A percentile compares a stretch with the other conserved stretches of the same genome.
Conservation (phyloP, 345 rosid species). For the Corchorus olitorius region DNA sequence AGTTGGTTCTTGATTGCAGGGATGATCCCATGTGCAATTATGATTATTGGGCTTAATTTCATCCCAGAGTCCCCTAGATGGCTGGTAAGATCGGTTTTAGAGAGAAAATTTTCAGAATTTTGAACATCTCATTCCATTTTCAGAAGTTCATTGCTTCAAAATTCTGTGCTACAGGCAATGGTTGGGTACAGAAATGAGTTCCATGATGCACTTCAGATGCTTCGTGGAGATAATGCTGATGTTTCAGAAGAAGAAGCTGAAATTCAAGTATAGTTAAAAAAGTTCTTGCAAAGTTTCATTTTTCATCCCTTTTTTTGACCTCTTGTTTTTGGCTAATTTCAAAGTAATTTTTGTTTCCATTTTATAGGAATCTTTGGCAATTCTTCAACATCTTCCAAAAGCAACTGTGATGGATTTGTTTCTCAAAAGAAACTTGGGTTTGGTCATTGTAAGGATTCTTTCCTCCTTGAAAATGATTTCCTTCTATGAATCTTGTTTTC, state of each 20-base stretch:
- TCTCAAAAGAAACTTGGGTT: conserved; percentile 62
- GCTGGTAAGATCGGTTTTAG: conserved; percentile 51
- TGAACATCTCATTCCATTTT: not conserved
- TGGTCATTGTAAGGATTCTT: conserved; percentile 53
- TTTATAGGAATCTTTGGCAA: conserved; percentile 67
- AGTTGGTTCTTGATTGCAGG: conserved; percentile 42
- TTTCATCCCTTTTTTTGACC: not conserved
- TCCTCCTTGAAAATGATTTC: not conserved
- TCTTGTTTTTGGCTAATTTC: not conserved
- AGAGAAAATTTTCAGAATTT: not conserved
- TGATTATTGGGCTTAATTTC: conserved; percentile 61
- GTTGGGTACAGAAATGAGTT: conserved; percentile 57
- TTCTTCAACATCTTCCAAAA: conserved; percentile 66
- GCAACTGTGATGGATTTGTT: conserved; percentile 63
- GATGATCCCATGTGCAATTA: conserved; percentile 62
- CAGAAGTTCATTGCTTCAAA: not conserved
- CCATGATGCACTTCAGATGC: conserved; percentile 59
- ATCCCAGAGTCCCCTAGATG: conserved; percentile 92
- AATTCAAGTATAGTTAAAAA: conserved; percentile 57
- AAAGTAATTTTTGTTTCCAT: not conserved
- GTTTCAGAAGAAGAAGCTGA: conserved; percentile 68
- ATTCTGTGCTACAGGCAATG: conserved; percentile 58
- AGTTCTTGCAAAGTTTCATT: not conserved
- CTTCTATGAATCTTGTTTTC: not conserved
- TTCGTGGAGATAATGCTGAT: conserved; percentile 77